phyloP scores from a whole-genome alignment of 495 filamentous ascomycete genomes.

The Penicillium angulare region DNA sequence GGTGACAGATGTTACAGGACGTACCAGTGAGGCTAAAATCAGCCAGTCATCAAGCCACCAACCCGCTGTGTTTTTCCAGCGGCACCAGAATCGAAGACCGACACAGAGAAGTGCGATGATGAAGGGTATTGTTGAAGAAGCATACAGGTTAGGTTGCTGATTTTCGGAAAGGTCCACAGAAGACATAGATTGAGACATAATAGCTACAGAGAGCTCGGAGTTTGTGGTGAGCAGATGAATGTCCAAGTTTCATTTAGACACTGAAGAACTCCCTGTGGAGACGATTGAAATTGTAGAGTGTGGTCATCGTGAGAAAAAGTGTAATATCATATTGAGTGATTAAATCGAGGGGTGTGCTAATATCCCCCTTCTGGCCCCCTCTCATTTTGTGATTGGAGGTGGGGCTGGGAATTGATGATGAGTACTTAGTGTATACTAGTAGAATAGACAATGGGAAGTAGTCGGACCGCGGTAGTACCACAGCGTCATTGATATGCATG shows the following conservation, averaged over 20 bases:
- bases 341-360: not conserved
- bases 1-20: not conserved
- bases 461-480: too few species aligned
- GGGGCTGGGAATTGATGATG: not conserved
- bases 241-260: not conserved
- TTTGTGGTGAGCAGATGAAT: not conserved
- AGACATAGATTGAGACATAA: not conserved
- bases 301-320: not conserved
- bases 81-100: not conserved
- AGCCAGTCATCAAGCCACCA: not conserved
- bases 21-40: not conserved
- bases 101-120: not conserved
- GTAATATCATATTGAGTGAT: not conserved
- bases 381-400: not conserved
- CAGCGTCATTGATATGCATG: too few species aligned
- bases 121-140: not conserved
- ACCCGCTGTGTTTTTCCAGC: not conserved
- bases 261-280: not conserved
- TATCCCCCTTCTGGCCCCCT: not conserved
- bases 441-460: too few species aligned
- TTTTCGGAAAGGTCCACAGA: not conserved
- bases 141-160: not conserved
- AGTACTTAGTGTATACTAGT: too few species aligned
- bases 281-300: not conserved
- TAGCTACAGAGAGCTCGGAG: not conserved